Base-by-base conservation (phyloP, 176 grass and related monocot genomes). In the Aegilops tauschii region DNA sequence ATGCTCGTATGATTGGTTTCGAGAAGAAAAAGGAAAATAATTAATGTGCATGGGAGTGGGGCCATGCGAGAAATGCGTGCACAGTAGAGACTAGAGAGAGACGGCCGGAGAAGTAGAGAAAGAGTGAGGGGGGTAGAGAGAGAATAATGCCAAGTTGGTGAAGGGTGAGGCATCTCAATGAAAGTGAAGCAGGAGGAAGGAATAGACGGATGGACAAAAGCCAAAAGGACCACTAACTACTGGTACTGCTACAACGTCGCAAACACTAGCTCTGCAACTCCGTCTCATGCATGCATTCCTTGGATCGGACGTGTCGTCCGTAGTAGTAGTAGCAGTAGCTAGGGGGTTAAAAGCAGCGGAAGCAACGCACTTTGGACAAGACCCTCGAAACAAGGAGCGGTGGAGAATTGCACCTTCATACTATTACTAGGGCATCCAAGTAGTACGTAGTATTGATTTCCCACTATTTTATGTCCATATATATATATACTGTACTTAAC, bases 1-100 rank as follows among this genome's bases (percentile, higher is more conserved):
- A 88, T 91, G 82, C 90, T 39, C 77, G 34, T 72, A 91, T 91
- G 82, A 91, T 91, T 91, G 82, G 69, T 79, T 68, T 87, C 27
- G 28, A n/a, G 45, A 76, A 45, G 30, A 42, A 54, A 64, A 16
- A 50, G 14, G 4, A 17, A 52, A 52, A 52, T 73, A 84, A 47
- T 12, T 12, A 12, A 36, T 88, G 82, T 91, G 77, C 90, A 91
- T 88, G 77, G 86, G 54, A 78, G 85, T 70, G 76, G 81, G 85
- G 47, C 20, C 85, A 81, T 74, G 47, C 42, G 17, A 59, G 80
- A 61, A 83, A 79, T 11, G 39, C 34, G 65, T 83, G 49, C 36
- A 72, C 49, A 42, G 42, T 76, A 80, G 13, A 63, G 35, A 4
- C 20, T 72, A 42, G 17, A 44, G 49, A 28, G 23, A 28, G 70